Percentiles rank a stretch among this genome's conserved stretches.
phyloP scores from a whole-genome alignment of 2,329 filamentous ascomycete genomes.

The Arthrinium phaeospermum region DNA sequence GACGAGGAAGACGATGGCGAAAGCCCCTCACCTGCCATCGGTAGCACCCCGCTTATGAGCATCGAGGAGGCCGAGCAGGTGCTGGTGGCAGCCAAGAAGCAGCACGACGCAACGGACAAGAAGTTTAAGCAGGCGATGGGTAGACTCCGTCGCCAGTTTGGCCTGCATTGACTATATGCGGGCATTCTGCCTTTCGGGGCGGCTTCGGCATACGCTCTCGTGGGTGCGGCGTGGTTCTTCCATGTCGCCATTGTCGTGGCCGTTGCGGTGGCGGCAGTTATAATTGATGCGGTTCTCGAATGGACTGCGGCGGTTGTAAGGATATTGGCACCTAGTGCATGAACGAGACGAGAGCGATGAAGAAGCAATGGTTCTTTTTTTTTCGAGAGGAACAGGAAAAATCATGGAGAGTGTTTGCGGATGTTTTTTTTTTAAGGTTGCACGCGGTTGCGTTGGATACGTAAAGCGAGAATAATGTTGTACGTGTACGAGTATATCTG shows the following conservation, averaged over 20 bases:
- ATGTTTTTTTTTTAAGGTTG: not conserved
- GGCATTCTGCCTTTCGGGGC: slow-evolving; percentile 9
- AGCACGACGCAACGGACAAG: slow-evolving; percentile 41
- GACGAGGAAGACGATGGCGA: slow-evolving; percentile 30
- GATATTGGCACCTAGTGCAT: not conserved
- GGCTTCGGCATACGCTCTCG: slow-evolving; percentile 4
- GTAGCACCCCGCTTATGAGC: slow-evolving; percentile 61
- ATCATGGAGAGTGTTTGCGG: not conserved
- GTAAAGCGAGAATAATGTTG: not conserved
- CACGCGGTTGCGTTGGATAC: not conserved
- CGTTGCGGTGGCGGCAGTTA: slow-evolving; percentile 7
- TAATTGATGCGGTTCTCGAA: slow-evolving; percentile 16
- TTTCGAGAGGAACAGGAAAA: not conserved
- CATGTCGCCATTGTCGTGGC: slow-evolving; percentile 13
- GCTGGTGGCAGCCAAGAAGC: slow-evolving; percentile 43
- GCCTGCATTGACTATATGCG: slow-evolving; percentile 25
- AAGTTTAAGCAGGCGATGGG: slow-evolving; percentile 39
- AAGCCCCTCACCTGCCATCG: slow-evolving; percentile 42
- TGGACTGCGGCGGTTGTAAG: not conserved
- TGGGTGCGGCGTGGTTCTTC: slow-evolving; percentile 11
- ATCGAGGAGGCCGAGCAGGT: slow-evolving; percentile 68
- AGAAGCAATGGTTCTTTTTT: not conserved
- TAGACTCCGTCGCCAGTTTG: slow-evolving; percentile 35
- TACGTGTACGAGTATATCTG: slow-evolving; percentile 12
- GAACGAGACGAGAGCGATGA: not conserved